Base-by-base conservation (phyloP, 805 yeast species). In the Kluyveromyces dobzhanskii region DNA sequence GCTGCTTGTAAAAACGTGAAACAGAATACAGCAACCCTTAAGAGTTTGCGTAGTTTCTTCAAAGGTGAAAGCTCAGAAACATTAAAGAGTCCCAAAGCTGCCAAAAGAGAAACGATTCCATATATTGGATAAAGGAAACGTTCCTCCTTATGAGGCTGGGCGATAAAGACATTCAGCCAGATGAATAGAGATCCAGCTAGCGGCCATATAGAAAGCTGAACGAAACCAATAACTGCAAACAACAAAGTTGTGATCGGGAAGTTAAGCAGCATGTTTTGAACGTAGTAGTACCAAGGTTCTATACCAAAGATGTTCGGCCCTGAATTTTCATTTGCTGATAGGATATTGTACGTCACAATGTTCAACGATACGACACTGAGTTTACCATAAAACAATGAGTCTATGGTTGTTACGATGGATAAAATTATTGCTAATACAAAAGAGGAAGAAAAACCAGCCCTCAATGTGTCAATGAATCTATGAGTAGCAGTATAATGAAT, bases 241-340 rank as follows among this genome's bases (percentile, higher is more conserved):
- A 61, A 11, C 6, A 61, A 32, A 2, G 51, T 50, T 4, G 62
- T 78, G 57, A 23, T 70, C 44, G 64, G 83, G 69, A 86, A 87
- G 59, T 88, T 90, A 42, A 90, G 64, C 3, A 78, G 42, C 35
- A 90, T 61, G 52, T 88, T 87, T 42, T 70, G 53, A 9, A 76
- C 45, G 53, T 90, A 90, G 57, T 84, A 90, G 26, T 65, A 55
- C 62, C 81, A 67, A 11, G 92, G 85, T 57, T 88, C 97, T 4
- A 74, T 74, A 19, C 97, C 97, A 61, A 87, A 90, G 17, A 90
- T 86, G 43, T 84, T 80, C 1, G 97, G 97, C 0, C 97, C 97
- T 18, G 85, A 69, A 4, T 57, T 48, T 30, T 75, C 83, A 41
- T 69, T 66, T 0, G 94, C 78, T 53, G 68, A 58, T 41, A 80